Base-by-base conservation (phyloP, 352 stramenopile species). In the Phytophthora quininea region DNA sequence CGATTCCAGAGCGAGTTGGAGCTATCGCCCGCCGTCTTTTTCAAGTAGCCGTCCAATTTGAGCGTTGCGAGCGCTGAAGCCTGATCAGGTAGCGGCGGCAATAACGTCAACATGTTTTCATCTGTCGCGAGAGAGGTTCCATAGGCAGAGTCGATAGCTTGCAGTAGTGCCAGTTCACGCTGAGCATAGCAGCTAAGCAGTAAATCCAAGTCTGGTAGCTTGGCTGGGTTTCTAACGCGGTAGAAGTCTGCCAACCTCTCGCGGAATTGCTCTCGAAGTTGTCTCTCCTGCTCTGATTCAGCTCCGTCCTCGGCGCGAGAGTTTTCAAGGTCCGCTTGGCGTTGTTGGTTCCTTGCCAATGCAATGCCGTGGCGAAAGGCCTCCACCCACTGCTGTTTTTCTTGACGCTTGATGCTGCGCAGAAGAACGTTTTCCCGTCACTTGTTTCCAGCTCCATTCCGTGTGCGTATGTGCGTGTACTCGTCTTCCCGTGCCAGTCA, bases 361-460 rank as follows among this genome's bases (percentile, higher is more conserved):
- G 73, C 77, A 8, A 95, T 77, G 1, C 73, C 84, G 14, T 78
- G 77, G 32, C 82, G 76, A 50, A 95, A 83, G 4, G 81, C 83
- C 1, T 78, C 71, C 42, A 89, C 70, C 86, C 86, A 95, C 30
- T 83, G 66, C 1, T 64, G 59, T 47, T 92, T 92, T 2, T 92
- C 81, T 4, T 83, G 76, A 70, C 69, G 0, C 55, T 80, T 5
- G 68, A 80, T 4, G 84, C 83, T 4, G 82, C 79, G 58, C 81
- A 90, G 54, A 95, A 95, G 67, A 91, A 95, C 2, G 79, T 86
- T 48, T 85, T 84, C 4, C 80, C 76, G 11, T 92, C 84, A 3
- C 60, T 60, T 3, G 84, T 90, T 52, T 92, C 84, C 1, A 95
- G 58, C 48, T 92, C 84, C 58, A 95, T 77, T 5, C 83, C 86